phyloP scores from a whole-genome alignment of 225 moss, liverwort and hornwort genomes.

The Polytrichum formosum region DNA sequence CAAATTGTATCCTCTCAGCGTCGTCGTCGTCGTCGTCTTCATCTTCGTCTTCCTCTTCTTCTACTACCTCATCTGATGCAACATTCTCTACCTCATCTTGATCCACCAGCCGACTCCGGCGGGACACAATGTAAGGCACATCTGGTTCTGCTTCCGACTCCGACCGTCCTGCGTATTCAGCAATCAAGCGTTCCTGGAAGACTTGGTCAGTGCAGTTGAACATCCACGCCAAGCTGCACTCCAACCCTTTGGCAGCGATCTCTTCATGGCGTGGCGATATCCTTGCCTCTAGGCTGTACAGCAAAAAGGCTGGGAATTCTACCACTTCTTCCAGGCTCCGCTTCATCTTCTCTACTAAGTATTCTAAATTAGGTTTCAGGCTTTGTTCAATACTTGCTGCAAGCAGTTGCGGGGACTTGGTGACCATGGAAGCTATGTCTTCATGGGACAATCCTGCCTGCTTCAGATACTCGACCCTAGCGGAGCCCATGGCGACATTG shows the following conservation, averaged over 20 bases:
- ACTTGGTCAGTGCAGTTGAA: slow-evolving; percentile 66
- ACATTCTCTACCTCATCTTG: slow-evolving; percentile 5
- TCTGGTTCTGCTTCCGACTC: slow-evolving; percentile 18
- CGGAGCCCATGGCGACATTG: slow-evolving; percentile 57
- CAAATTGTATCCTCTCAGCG: no score
- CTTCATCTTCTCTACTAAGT: slow-evolving; percentile 48
- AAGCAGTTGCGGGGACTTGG: slow-evolving; percentile 63
- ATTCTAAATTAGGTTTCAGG: slow-evolving; percentile 58
- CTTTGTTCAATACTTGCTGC: slow-evolving; percentile 60
- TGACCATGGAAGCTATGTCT: slow-evolving; percentile 62
- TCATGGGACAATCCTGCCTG: slow-evolving; percentile 59
- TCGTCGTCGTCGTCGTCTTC: background rate
- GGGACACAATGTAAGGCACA: slow-evolving; percentile 18
- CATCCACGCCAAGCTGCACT: slow-evolving; percentile 83
- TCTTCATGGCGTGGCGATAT: slow-evolving; percentile 62
- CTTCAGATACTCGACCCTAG: slow-evolving; percentile 54
- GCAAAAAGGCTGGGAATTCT: slow-evolving; percentile 59
- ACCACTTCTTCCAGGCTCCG: slow-evolving; percentile 63
- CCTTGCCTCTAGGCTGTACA: slow-evolving; percentile 60
- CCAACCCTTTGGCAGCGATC: slow-evolving; percentile 38
- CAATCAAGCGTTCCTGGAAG: slow-evolving; percentile 50
- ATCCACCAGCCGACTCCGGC: slow-evolving; percentile 14
- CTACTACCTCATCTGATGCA: background rate
- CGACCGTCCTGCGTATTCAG: slow-evolving; percentile 23
- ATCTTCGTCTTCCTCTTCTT: background rate